Conservation (phyloP, 352 stramenopile species). For the Pythium myriotylum region DNA sequence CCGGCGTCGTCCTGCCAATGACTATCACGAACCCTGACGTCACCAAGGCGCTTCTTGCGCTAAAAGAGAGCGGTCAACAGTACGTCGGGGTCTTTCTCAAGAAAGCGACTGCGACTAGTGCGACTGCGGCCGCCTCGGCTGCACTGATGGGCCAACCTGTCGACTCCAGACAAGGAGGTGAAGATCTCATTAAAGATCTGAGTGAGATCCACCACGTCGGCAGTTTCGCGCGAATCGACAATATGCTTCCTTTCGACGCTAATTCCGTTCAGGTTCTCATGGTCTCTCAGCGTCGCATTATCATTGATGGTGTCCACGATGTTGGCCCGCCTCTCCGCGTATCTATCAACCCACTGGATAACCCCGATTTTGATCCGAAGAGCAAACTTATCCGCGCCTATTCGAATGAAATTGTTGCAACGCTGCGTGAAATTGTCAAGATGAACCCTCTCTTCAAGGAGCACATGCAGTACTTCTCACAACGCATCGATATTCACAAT, state of each 20-base stretch:
- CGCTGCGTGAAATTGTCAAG: conserved; percentile 96
- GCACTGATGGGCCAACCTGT: conserved; percentile 9
- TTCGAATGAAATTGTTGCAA: conserved; percentile 98
- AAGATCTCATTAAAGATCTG: conserved; percentile 92
- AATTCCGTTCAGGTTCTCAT: conserved; percentile 84
- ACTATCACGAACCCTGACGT: conserved; percentile 85
- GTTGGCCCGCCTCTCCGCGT: conserved; percentile 60
- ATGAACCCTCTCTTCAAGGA: conserved; percentile 98
- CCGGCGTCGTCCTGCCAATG: conserved; percentile 81
- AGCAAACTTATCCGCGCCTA: conserved; percentile 94
- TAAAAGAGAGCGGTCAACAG: conserved; percentile 84
- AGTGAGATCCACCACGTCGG: conserved; percentile 95
- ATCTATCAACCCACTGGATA: conserved; percentile 75
- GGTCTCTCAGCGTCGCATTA: conserved; percentile 88
- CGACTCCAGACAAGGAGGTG: conserved; percentile 41
- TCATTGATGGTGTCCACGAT: conserved; percentile 77
- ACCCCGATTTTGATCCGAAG: conserved; percentile 66
- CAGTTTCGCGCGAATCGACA: conserved; percentile 96
- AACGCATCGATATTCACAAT: conserved; percentile 95
- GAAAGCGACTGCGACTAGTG: conserved; percentile 45
- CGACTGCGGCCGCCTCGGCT: conserved; percentile 8
- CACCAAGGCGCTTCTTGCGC: conserved; percentile 87
- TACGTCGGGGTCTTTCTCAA: conserved; percentile 96
- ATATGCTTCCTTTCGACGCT: conserved; percentile 82
- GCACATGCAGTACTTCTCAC: conserved; percentile 97